These are phyloP conservation scores for Talaromyces islandicus DNA, from an alignment of 2,329 filamentous ascomycete genomes.

Conservation along the genomic window DNA sequence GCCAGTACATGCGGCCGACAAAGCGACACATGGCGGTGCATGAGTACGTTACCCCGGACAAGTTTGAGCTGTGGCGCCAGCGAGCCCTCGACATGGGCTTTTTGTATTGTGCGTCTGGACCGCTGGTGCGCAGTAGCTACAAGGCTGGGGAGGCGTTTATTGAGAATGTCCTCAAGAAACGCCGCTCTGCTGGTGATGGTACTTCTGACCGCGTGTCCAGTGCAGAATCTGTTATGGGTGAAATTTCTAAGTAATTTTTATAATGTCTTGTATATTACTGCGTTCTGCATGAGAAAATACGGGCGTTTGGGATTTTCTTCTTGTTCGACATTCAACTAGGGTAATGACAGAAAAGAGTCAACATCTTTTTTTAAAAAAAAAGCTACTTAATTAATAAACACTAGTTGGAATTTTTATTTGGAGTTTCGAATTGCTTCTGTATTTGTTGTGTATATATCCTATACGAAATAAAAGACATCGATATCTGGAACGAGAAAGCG, in stretches of 20 bases:
- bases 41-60: conserved; percentile 85
- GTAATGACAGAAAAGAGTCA: background rate
- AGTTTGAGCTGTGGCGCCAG: conserved; percentile 87
- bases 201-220: background rate
- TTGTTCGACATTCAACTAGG: background rate
- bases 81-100: conserved; percentile 92
- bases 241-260: background rate
- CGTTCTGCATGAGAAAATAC: background rate
- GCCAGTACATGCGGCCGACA: conserved; percentile 99
- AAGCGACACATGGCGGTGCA: conserved; percentile 97
- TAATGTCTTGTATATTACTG: background rate
- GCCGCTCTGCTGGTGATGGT: conserved; percentile 31
- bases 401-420: background rate
- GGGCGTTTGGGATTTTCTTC: background rate
- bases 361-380: background rate
- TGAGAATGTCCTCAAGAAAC: conserved; percentile 92
- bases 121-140: conserved; percentile 88
- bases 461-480: background rate
- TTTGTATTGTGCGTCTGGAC: conserved; percentile 90
- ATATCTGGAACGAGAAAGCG: background rate
- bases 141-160: conserved; percentile 99
- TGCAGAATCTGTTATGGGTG: background rate
- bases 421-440: background rate
- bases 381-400: no score
- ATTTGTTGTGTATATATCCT: background rate